A percentile compares a stretch with the other conserved stretches of the same genome.
Conservation (phyloP, 306 rosid genomes). For the Mimosa bimucronata region DNA sequence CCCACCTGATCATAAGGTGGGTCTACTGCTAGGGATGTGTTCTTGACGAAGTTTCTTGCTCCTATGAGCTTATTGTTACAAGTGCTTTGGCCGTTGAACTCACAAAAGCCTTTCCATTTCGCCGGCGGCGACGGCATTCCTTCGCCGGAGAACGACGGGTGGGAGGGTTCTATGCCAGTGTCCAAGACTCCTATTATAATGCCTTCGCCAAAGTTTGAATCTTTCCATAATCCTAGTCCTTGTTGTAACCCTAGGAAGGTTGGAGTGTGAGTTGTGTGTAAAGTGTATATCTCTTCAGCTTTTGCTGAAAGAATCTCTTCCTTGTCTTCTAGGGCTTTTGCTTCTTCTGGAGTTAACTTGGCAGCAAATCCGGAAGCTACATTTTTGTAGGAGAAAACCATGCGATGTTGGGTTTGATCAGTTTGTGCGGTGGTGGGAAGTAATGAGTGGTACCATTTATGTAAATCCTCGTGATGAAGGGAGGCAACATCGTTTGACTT, state of each 20-base stretch:
- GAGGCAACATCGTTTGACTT: conserved; percentile 38
- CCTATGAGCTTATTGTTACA: conserved; percentile 81
- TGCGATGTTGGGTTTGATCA: conserved; percentile 24
- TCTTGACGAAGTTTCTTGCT: conserved; percentile 47
- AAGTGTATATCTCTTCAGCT: conserved; percentile 42
- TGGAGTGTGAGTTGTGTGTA: conserved; percentile 74
- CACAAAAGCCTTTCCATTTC: conserved; percentile 81
- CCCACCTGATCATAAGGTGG: conserved; percentile 58
- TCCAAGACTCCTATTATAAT: conserved; percentile 71
- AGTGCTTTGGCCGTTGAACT: conserved; percentile 42
- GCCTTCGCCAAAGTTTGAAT: conserved; percentile 58
- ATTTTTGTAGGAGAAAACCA: conserved; percentile 49
- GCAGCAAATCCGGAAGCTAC: conserved; percentile 61
- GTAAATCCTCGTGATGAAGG: conserved; percentile 40
- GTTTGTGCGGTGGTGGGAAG: conserved; percentile 40
- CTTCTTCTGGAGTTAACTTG: conserved; percentile 59
- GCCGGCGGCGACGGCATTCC: conserved; percentile 58
- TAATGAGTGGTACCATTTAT: conserved; percentile 58
- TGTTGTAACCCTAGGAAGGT: conserved; percentile 64
- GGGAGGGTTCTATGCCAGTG: conserved; percentile 59
- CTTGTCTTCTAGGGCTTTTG: conserved; percentile 44
- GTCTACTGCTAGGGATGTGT: neutral
- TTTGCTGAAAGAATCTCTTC: conserved; percentile 57
- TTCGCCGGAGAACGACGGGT: conserved; percentile 58
- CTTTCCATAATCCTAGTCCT: conserved; percentile 58